phyloP scores from a whole-genome alignment of 495 filamentous ascomycete genomes.

The Sabuloglossum arenarium region DNA sequence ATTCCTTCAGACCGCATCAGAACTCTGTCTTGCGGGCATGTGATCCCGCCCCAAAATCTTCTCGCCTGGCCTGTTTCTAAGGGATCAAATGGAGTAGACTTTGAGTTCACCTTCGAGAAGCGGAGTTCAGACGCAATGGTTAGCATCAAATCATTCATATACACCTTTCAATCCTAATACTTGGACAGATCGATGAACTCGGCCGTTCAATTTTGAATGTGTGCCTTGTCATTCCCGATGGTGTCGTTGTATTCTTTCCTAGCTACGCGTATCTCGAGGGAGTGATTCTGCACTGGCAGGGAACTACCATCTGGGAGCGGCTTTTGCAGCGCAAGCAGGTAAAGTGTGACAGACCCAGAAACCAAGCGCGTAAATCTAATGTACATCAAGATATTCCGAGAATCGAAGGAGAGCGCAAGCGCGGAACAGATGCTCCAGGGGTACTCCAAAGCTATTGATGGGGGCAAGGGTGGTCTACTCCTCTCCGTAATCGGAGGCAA shows the following conservation, averaged over 20 bases:
- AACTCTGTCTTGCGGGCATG: slow-evolving; percentile 84
- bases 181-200: slow-evolving; percentile 45
- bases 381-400: slow-evolving; percentile 29
- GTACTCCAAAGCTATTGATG: slow-evolving; percentile 49
- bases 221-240: slow-evolving; percentile 58
- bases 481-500: slow-evolving; percentile 92
- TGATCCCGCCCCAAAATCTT: slow-evolving; percentile 68
- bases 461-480: slow-evolving; percentile 50
- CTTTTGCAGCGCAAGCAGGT: slow-evolving; percentile 7
- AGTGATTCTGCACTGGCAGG: slow-evolving; percentile 19
- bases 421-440: slow-evolving; percentile 47
- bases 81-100: slow-evolving; percentile 34
- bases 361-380: background rate
- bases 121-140: slow-evolving; percentile 36
- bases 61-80: slow-evolving; percentile 42
- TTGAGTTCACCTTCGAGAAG: slow-evolving; percentile 75
- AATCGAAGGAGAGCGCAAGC: slow-evolving; percentile 30
- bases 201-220: slow-evolving; percentile 51
- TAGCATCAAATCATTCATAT: background rate
- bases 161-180: background rate
- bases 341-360: background rate
- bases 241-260: slow-evolving; percentile 91
- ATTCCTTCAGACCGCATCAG: slow-evolving; percentile 39
- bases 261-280: slow-evolving; percentile 76
- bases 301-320: slow-evolving; percentile 25